phyloP scores from a whole-genome alignment of 192 early-diverging fungal genomes.

The Diversispora eburnea region DNA sequence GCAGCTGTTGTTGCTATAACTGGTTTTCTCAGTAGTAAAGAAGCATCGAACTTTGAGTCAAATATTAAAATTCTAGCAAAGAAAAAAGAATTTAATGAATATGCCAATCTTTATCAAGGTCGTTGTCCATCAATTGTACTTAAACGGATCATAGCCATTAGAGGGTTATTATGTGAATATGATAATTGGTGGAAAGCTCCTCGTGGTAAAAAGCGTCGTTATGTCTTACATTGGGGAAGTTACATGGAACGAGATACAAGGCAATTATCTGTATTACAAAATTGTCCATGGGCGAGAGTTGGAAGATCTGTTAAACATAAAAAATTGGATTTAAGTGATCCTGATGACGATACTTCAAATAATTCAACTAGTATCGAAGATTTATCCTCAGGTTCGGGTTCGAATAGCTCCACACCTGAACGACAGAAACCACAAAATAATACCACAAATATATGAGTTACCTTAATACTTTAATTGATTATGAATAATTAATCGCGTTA shows the following conservation, averaged over 20 bases:
- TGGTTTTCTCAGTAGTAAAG: conserved; percentile 18
- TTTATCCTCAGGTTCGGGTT: too few species aligned
- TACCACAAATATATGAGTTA: too few species aligned
- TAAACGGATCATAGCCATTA: conserved; percentile 21
- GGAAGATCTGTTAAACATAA: conserved; percentile 20
- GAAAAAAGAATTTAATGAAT: conserved; percentile 26
- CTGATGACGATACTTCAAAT: not conserved
- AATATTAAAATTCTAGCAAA: conserved; percentile 3
- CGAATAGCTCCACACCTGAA: too few species aligned
- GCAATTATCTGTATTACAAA: conserved; percentile 3
- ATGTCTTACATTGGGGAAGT: conserved; percentile 23
- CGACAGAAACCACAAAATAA: too few species aligned
- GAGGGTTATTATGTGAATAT: conserved; percentile 26
- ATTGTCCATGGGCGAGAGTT: conserved; percentile 24
- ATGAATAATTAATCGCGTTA: too few species aligned
- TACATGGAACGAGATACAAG: not conserved
- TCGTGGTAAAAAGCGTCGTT: conserved; percentile 19
- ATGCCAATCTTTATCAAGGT: conserved; percentile 19
- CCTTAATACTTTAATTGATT: too few species aligned
- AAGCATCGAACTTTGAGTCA: conserved; percentile 19
- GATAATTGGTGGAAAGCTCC: conserved; percentile 19
- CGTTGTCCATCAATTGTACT: conserved; percentile 7
- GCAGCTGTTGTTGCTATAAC: conserved; percentile 15
- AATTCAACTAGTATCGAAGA: not conserved
- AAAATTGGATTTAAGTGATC: conserved; percentile 14